These are phyloP conservation scores for Exophiala bonariae DNA, from an alignment of 2,329 filamentous ascomycete genomes.

Conservation along the genomic window DNA sequence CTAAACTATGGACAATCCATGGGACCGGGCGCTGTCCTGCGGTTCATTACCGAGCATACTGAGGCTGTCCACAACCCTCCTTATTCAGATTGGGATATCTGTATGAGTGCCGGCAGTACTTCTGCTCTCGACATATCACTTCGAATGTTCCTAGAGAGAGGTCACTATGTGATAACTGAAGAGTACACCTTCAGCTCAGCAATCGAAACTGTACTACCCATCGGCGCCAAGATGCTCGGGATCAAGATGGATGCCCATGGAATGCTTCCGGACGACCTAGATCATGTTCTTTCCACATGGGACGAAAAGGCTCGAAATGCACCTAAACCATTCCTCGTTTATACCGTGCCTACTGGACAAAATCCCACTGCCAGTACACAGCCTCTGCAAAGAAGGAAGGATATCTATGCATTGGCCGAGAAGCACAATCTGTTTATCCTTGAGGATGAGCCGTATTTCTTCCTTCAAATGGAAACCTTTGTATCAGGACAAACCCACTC, in stretches of 20 bases:
- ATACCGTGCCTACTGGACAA: conserved; percentile 78
- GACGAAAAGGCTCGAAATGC: conserved; percentile 57
- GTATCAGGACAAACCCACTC: conserved; percentile 40
- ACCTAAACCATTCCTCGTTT: conserved; percentile 66
- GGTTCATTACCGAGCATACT: conserved; percentile 92
- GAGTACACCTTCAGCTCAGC: conserved; percentile 87
- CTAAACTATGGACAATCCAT: conserved; percentile 92
- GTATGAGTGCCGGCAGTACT: conserved; percentile 82
- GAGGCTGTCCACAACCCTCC: conserved; percentile 85
- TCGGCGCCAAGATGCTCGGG: conserved; percentile 61
- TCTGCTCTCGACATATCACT: conserved; percentile 80
- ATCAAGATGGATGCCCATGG: conserved; percentile 68
- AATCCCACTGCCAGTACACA: conserved; percentile 90
- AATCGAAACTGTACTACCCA: conserved; percentile 63
- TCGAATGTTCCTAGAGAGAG: conserved; percentile 74
- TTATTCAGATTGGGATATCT: conserved; percentile 87
- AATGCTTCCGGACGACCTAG: conserved; percentile 61
- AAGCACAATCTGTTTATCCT: conserved; percentile 85
- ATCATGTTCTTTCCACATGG: conserved; percentile 66
- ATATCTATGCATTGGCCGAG: conserved; percentile 74
- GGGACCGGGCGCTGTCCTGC: conserved; percentile 81
- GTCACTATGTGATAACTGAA: conserved; percentile 80
- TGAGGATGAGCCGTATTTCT: conserved; percentile 95
- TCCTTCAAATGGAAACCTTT: conserved; percentile 80
- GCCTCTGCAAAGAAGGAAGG: conserved; percentile 63